Conservation (phyloP, 2,329 filamentous ascomycete genomes). For the Didymella pomorum region DNA sequence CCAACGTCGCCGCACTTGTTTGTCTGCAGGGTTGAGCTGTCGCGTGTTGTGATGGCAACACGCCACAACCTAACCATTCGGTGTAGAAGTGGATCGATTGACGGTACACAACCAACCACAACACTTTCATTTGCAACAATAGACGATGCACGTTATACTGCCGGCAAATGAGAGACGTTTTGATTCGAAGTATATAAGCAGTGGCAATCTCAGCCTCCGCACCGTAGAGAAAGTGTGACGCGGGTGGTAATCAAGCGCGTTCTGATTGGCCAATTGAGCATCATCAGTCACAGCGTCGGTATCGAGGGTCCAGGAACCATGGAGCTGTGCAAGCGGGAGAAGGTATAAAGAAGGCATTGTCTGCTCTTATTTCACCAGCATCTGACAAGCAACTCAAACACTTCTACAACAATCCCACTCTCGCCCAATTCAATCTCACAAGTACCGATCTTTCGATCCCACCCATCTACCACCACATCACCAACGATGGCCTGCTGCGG, state of each 20-base stretch:
- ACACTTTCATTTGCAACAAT: conserved; percentile 16
- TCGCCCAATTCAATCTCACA: neutral
- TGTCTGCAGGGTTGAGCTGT: neutral
- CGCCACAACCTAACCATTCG: conserved; percentile 9
- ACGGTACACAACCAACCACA: conserved; percentile 13
- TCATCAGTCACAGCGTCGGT: conserved; percentile 32
- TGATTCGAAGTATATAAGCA: conserved; percentile 34
- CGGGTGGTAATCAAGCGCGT: conserved; percentile 40
- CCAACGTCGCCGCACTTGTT: neutral
- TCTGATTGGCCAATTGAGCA: conserved; percentile 37
- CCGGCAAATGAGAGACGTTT: conserved; percentile 31
- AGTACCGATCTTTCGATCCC: conserved; percentile 7
- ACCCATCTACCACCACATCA: conserved; percentile 21
- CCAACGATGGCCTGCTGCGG: conserved; percentile 65
- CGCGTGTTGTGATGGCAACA: conserved; percentile 3
- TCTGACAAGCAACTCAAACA: conserved; percentile 13
- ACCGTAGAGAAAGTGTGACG: conserved; percentile 16
- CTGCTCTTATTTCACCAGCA: conserved; percentile 7
- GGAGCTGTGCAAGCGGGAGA: conserved; percentile 24
- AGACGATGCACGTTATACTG: conserved; percentile 5
- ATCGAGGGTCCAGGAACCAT: conserved; percentile 27
- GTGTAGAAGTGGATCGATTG: conserved; percentile 10
- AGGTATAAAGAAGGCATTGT: conserved; percentile 33
- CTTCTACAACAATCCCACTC: neutral
- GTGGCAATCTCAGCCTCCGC: conserved; percentile 33